A percentile compares a stretch with the other conserved stretches of the same genome.
Conservation (phyloP, 73 alveolate genomes). For the Symbiodinium natans region DNA sequence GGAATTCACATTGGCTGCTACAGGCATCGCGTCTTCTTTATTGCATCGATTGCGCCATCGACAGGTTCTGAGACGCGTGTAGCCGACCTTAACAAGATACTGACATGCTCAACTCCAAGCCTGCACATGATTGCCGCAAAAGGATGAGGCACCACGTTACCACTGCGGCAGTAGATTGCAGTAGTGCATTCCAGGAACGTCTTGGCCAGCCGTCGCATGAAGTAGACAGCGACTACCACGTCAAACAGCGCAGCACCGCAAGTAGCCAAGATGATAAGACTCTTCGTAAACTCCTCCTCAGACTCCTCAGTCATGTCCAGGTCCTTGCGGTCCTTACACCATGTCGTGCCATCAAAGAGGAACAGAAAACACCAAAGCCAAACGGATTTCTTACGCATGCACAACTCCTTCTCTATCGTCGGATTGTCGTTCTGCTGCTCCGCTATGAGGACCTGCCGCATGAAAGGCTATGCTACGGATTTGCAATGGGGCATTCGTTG, state of each 20-base stretch:
- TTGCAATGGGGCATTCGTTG: no score
- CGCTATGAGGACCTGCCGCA: neutral
- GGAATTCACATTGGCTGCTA: no score
- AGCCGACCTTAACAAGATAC: neutral
- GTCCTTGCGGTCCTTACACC: no score
- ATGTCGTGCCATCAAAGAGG: neutral
- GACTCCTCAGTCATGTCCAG: neutral
- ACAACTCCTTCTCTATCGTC: no score
- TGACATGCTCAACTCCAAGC: no score
- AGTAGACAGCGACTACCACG: slow-evolving; percentile 31
- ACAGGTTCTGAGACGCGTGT: neutral
- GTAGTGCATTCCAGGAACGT: neutral
- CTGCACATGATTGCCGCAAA: no score
- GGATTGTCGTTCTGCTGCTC: neutral
- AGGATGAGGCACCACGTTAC: no score
- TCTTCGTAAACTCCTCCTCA: slow-evolving; percentile 24
- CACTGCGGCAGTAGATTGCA: no score
- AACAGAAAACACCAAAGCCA: no score
- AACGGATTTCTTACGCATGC: neutral
- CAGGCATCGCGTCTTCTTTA: neutral
- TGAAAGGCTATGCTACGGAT: neutral
- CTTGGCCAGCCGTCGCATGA: slow-evolving; percentile 12
- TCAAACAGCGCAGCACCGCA: slow-evolving; percentile 20
- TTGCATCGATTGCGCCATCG: neutral
- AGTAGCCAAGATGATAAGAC: slow-evolving; percentile 9